Base-by-base conservation (phyloP, 2,329 filamentous ascomycete genomes). In the Fusarium foetens region DNA sequence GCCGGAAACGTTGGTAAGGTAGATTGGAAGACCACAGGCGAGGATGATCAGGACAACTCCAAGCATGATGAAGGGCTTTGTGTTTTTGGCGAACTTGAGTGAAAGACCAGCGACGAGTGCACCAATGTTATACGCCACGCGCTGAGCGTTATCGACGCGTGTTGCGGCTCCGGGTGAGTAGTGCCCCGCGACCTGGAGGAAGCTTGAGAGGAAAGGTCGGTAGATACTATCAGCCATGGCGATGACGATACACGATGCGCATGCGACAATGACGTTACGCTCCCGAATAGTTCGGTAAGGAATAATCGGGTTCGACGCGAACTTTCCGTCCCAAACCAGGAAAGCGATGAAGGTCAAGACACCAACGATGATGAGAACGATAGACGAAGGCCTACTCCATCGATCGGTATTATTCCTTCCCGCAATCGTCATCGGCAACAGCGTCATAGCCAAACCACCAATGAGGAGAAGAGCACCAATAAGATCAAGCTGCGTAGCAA, bases 201-300 rank as follows among this genome's bases (percentile, higher is more conserved):
- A 73, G 14, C 71, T 73, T 0, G 71, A 74, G 4, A 74, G 55
- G 17, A 73, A 73, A 0, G 71, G 71, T 2, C 71, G 46, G 19
- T 73, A 73, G 8, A 73, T 58, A 3, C 71, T 73, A 8, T 73
- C 71, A 5, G 71, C 71, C 71, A 72, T 74, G 3, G 71, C 67
- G 9, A 73, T 73, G 2, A 69, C 53, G 1, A 65, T 66, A 0
- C 68, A 71, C 0, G 71, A 73, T 3, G 45, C 71, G 14, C 71
- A 73, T 0, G 71, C 71, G 7, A 74, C 31, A 4, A 74, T 46
- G 29, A 74, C 71, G 2, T 73, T 74, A 29, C 72, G 71, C 17
- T 73, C 71, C 1, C 57, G 57, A 11, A 73, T 72, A 1, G 71
- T 73, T 4, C 71, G 68, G 17, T 73, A 74, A 0, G 71, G 71